phyloP scores from a whole-genome alignment of 2,329 filamentous ascomycete genomes.

The Periconia sp. region DNA sequence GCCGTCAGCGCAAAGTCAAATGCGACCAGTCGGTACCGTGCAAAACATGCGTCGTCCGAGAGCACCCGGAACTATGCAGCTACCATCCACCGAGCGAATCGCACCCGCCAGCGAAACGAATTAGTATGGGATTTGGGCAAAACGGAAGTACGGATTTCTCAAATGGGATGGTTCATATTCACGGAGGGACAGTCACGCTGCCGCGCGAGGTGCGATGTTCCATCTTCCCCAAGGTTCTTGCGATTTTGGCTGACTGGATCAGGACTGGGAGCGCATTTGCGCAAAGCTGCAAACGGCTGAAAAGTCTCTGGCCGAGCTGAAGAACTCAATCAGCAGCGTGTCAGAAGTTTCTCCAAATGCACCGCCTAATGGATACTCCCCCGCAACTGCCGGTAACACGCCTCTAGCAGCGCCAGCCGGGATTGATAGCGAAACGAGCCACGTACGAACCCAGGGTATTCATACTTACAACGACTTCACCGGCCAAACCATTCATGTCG shows the following conservation, averaged over 20 bases:
- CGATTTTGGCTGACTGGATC: slow-evolving; percentile 19
- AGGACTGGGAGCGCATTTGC: slow-evolving; percentile 53
- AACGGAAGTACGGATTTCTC: slow-evolving; percentile 40
- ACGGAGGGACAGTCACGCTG: slow-evolving; percentile 43
- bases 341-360: slow-evolving; percentile 35
- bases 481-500: slow-evolving; percentile 63
- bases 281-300: slow-evolving; percentile 52
- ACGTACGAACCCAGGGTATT: slow-evolving; percentile 57
- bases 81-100: slow-evolving; percentile 45
- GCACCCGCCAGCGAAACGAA: slow-evolving; percentile 44
- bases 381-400: slow-evolving; percentile 33
- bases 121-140: slow-evolving; percentile 35
- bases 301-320: slow-evolving; percentile 49
- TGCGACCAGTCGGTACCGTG: slow-evolving; percentile 53
- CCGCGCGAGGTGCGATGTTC: slow-evolving; percentile 36
- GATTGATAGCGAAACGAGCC: slow-evolving; percentile 41
- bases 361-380: slow-evolving; percentile 36
- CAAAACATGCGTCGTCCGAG: slow-evolving; percentile 53
- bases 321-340: slow-evolving; percentile 42
- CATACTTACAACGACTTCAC: slow-evolving; percentile 62
- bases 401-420: slow-evolving; percentile 37
- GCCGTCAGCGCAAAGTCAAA: slow-evolving; percentile 50
- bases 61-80: slow-evolving; percentile 54
- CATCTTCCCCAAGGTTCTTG: no score
- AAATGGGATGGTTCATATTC: slow-evolving; percentile 43